phyloP scores from a whole-genome alignment of 306 rosid genomes.

The Vigna trinervia region DNA sequence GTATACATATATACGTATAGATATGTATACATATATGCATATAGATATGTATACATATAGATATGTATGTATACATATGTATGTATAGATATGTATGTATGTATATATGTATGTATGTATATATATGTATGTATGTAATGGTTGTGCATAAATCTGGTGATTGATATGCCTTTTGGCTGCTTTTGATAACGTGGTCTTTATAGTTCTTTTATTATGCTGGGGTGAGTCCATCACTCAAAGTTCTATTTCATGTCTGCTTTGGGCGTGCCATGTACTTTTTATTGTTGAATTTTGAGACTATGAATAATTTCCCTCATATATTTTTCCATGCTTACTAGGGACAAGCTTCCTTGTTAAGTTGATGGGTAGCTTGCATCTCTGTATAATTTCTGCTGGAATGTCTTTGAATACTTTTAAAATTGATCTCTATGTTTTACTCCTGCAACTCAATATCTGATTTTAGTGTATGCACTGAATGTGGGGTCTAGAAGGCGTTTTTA shows the following conservation, averaged over 20 bases:
- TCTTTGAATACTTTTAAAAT: neutral
- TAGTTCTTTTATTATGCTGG: neutral
- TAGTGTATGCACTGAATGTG: neutral
- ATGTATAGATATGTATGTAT: no score
- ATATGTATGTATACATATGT: no score
- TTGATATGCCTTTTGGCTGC: neutral
- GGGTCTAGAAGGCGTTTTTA: neutral
- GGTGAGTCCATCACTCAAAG: neutral
- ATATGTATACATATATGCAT: no score
- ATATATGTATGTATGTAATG: neutral
- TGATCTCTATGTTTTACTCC: neutral
- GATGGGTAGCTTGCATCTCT: neutral
- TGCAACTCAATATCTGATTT: neutral
- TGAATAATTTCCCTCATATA: no score
- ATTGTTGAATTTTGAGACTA: neutral
- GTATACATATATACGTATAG: no score
- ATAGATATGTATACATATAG: no score
- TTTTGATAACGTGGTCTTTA: neutral
- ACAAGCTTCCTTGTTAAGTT: no score
- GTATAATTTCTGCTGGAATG: neutral
- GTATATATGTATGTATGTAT: rapidly evolving
- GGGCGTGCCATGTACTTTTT: neutral
- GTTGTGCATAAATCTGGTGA: neutral
- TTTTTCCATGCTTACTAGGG: no score
- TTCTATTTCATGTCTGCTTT: neutral